Evolutionary conservation across 441 rosid species (phyloP), one percentile per base, ranked within the genome.

Genomic region (Adansonia rubrostipa): DNA sequence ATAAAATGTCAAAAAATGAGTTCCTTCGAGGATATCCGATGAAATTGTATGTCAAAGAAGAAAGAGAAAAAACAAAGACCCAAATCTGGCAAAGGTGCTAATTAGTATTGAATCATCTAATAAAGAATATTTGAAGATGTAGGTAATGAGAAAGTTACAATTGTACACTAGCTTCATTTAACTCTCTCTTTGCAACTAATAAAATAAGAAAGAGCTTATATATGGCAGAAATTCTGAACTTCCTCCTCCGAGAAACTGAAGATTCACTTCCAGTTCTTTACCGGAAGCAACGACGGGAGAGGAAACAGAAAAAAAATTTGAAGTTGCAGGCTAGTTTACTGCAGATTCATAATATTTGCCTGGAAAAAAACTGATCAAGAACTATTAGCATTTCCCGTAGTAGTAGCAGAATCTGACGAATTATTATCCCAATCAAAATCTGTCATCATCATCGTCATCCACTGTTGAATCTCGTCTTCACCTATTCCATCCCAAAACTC

Each of bases 321-420:
- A 36, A 36, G 4, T 36, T 36, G 40, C 40, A 36, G 40, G 40
- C 40, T 36, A 36, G 40, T 36, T 36, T 36, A 36, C 5, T 36
- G 40, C 40, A 36, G 40, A 36, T 36, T 36, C 40, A 36, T 4
- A 36, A 36, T 36, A 36, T 36, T 36, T 36, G 40, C 40, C 40
- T 36, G 40, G 40, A 42, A 42, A 33, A 9, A 17, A 56, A 20
- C 15, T 19, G 33, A 9, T 62, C 20, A 74, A 9, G 14, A 61
- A 63, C 81, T 60, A 17, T 1, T 44, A 15, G 80, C 11, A 65
- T 68, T 74, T 33, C 77, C 78, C 5, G 78, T 42, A 0, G 50
- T 79, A 3, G 74, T 85, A 1, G 85, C 77, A 44, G 89, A 87
- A 79, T 88, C 90, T 7, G 88, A 84, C 0, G 91, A 88, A 62